Conservation (phyloP, 176 grass and related monocot species). For the Tillandsia fasciculata region DNA sequence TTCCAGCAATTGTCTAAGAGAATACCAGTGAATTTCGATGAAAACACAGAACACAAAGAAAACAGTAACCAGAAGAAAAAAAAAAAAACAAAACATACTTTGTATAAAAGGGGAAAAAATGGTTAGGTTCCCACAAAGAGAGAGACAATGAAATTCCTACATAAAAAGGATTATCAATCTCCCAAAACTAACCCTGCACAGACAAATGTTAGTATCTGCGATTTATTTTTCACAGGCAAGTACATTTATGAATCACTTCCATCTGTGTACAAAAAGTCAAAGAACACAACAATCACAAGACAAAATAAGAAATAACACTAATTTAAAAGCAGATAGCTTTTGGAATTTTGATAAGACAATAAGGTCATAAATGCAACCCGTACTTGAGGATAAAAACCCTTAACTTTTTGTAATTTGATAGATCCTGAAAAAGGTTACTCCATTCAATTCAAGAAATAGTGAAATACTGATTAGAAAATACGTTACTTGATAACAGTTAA, state of each 20-base stretch:
- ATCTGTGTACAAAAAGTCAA: neutral
- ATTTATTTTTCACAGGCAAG: neutral
- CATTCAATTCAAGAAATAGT: too few relatives aligned
- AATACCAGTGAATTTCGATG: too few relatives aligned
- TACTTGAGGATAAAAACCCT: neutral
- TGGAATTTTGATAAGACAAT: neutral
- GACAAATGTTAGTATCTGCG: neutral
- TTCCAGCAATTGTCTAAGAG: too few relatives aligned
- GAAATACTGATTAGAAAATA: too few relatives aligned
- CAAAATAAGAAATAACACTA: neutral
- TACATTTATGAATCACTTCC: neutral
- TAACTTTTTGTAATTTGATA: too few relatives aligned
- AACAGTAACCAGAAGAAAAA: too few relatives aligned
- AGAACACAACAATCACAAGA: neutral
- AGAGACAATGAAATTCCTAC: neutral
- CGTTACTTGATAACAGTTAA: conserved; percentile 8
- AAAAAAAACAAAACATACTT: neutral
- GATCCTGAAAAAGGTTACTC: too few relatives aligned
- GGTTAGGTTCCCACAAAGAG: neutral
- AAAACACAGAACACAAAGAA: too few relatives aligned
- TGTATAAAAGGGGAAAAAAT: neutral
- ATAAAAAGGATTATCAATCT: neutral
- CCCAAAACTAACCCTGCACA: neutral
- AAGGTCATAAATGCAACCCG: neutral
- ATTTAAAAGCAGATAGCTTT: neutral